Evolutionary conservation across 805 yeast genomes (phyloP), one percentile per base, ranked within the genome.

Genomic region (Danielia reshetovae): DNA sequence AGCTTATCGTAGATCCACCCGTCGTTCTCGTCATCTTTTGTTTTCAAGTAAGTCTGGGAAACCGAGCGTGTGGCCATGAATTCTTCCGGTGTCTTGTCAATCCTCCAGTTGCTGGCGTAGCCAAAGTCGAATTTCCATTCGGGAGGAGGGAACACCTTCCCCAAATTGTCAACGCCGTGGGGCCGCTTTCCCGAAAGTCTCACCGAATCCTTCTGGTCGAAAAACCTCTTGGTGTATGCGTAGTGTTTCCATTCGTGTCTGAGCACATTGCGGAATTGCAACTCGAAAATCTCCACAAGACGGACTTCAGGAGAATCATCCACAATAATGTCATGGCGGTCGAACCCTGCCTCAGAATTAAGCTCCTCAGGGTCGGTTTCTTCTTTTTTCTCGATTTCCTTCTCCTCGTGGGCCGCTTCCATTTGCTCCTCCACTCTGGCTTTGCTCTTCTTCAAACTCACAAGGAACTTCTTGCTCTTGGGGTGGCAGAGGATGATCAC

Each of bases 251-350:
- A 88, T 18, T 68, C 68, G 5, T 70, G 62, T 0, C 78, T 74
- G 2, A 82, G 70, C 17, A 77, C 57, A 24, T 83, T 83, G 45
- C 72, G 81, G 28, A 72, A 68, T 52, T 84, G 84, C 16, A 88
- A 68, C 55, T 88, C 95, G 54, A 70, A 89, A 1, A 89, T 65
- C 51, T 88, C 94, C 6, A 85, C 88, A n/a, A 62, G 55, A 28
- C 76, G 64, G 0, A 62, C 55, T 30, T 78, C 79, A 0, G 87
- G 81, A 0, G 72, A 61, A 38, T 80, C 87, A 51, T 85, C 94
- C 16, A 81, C 71, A n/a, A 85, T 63, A 7, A 88, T 75, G 41
- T 77, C 76, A 15, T 61, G 54, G 34, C 70, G 53, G 33, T 69
- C 71, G 24, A 60, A 56, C 17, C 60, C 60, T 4, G 23, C 24